Base-by-base conservation (phyloP, 768 basidiomycete genomes). In the Dictyophora rubrovolvata region DNA sequence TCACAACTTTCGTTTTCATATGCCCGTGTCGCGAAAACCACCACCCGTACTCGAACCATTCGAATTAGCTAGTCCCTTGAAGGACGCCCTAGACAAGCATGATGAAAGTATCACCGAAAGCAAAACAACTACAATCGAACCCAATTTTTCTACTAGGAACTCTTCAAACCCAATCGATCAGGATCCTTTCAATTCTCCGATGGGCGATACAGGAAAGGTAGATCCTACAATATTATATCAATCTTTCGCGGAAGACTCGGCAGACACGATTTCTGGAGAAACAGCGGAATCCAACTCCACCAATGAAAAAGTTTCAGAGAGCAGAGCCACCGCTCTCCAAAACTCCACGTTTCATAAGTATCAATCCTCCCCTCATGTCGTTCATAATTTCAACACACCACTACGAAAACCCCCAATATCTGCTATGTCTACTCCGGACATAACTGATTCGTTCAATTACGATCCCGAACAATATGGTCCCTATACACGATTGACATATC, bases 401-500 rank as follows among this genome's bases (percentile, higher is more conserved):
- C 21, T 59, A 14, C 33, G 46, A 21, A 22, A 50, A 17, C 17
- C 5, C 35, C 7, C 49, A 16, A 23, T 22, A 10, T 28, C 55
- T 8, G 21, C 42, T 12, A 34, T 34, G 8, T 49, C 55, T 50
- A 16, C 52, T 17, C 57, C 57, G 17, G 17, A 51, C 9, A 8
- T 22, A 5, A 20, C 2, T 34, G 50, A 59, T 17, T 50, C 57
- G 6, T 59, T 59, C 20, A 47, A 52, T 51, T 53, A 59, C 35
- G 57, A 59, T 36, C 57, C 57, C 18, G 57, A 59, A 20, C 57
- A 48, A 33, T 59, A 59, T 46, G 57, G 21, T 51, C 28, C 22
- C 17, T n/a, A 14, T 57, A 21, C 55, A 6, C 16, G 37, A 9
- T 22, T 47, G 1, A 21, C 36, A 35, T 51, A 49, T 22, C 22